Percentiles rank a stretch among this genome's conserved stretches.
Conservation (phyloP, 2,329 filamentous ascomycete species). For the Penicillium thymicola region DNA sequence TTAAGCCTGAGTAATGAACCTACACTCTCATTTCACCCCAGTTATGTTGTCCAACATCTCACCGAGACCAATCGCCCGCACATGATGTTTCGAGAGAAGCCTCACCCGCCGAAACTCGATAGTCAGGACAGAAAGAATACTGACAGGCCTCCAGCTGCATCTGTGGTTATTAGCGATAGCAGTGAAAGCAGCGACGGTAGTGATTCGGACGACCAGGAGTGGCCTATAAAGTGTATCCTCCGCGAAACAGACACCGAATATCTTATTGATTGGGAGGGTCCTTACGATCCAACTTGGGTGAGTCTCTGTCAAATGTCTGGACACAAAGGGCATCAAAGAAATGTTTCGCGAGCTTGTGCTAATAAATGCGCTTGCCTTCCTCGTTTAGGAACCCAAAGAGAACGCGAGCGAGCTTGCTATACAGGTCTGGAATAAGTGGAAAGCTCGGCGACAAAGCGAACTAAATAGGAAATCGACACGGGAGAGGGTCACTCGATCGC, state of each 20-base stretch:
- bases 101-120: slow-evolving; percentile 1
- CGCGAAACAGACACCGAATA: slow-evolving; percentile 35
- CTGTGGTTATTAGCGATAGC: background rate
- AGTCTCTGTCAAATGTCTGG: slow-evolving; percentile 12
- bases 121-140: slow-evolving; percentile 12
- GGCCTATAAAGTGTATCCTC: slow-evolving; percentile 36
- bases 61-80: slow-evolving; percentile 1
- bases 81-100: slow-evolving; percentile 2
- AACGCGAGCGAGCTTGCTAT: slow-evolving; percentile 33
- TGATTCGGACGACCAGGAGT: slow-evolving; percentile 30
- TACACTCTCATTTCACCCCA: slow-evolving; percentile 2
- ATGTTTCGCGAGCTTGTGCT: background rate
- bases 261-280: slow-evolving; percentile 40
- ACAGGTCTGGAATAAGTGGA: slow-evolving; percentile 30
- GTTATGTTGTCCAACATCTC: slow-evolving; percentile 1
- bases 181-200: slow-evolving; percentile 8
- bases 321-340: background rate
- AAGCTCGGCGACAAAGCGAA: slow-evolving; percentile 8
- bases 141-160: slow-evolving; percentile 17
- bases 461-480: background rate
- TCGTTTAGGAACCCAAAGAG: slow-evolving; percentile 34
- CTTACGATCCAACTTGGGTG: slow-evolving; percentile 39
- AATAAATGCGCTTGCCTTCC: background rate
- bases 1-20: slow-evolving; percentile 1
- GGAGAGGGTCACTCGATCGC: background rate